These are phyloP conservation scores for Chalciporus sp. DNA, from an alignment of 1,284 basidiomycete genomes.

Conservation along the genomic window DNA sequence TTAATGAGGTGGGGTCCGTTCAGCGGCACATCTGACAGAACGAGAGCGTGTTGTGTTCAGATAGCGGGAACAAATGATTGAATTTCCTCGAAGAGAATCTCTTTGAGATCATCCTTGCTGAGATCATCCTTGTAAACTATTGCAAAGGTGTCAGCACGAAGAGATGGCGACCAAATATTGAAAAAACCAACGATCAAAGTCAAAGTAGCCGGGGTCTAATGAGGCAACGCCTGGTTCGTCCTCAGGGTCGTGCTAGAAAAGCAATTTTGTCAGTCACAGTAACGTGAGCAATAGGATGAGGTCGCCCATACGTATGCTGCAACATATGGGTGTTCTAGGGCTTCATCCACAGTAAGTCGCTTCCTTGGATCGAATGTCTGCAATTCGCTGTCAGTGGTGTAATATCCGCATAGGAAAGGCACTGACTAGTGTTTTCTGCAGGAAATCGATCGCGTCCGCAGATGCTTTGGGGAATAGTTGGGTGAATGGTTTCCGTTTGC, in stretches of 20 bases:
- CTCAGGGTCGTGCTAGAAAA: slow-evolving; percentile 73
- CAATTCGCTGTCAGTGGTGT: slow-evolving; percentile 4
- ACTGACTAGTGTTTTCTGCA: slow-evolving; percentile 75
- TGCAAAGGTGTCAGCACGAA: slow-evolving; percentile 13
- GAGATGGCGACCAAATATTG: background rate
- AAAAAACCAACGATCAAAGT: slow-evolving; percentile 70
- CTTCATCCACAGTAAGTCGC: slow-evolving; percentile 84
- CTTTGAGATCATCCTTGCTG: slow-evolving; percentile 75
- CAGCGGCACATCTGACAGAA: background rate
- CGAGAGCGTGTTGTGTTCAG: slow-evolving; percentile 28
- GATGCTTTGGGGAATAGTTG: slow-evolving; percentile 72
- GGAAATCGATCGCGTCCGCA: slow-evolving; percentile 80
- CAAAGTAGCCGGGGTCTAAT: slow-evolving; percentile 82
- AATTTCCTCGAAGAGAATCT: slow-evolving; percentile 68
- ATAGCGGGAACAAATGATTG: slow-evolving; percentile 63
- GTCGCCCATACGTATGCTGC: slow-evolving; percentile 53
- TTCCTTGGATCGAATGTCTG: slow-evolving; percentile 86
- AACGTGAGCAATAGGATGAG: background rate
- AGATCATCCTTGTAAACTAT: slow-evolving; percentile 78
- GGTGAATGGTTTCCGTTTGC: slow-evolving; percentile 62
- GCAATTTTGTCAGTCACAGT: slow-evolving; percentile 11
- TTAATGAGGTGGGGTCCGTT: no score
- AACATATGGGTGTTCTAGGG: slow-evolving; percentile 78
- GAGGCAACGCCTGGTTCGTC: slow-evolving; percentile 81
- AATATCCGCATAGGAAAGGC: slow-evolving; percentile 1